phyloP scores from a whole-genome alignment of 2,329 filamentous ascomycete genomes.

The Sporothrix luriei region DNA sequence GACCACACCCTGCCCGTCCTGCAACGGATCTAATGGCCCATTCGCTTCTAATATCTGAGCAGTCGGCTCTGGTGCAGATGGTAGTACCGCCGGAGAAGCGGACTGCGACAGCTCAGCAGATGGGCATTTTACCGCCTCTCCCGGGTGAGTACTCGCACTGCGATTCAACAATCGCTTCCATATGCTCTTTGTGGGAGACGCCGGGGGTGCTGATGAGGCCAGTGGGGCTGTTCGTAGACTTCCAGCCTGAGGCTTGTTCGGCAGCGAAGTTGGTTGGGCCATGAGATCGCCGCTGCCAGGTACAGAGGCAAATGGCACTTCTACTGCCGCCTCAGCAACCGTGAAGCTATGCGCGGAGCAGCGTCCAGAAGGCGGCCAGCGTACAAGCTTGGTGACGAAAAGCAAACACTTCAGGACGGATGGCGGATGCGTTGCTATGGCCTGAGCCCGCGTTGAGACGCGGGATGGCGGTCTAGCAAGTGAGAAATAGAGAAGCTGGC shows the following conservation, averaged over 20 bases:
- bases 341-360: slow-evolving; percentile 8
- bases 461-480: slow-evolving; percentile 1
- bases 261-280: slow-evolving; percentile 28
- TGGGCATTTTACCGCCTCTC: neutral
- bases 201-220: slow-evolving; percentile 31
- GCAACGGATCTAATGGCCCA: neutral
- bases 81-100: neutral
- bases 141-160: neutral
- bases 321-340: slow-evolving; percentile 23
- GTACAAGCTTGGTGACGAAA: neutral
- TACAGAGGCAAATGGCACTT: slow-evolving; percentile 30
- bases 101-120: neutral
- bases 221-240: slow-evolving; percentile 30
- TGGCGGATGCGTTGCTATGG: slow-evolving; percentile 29
- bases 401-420: slow-evolving; percentile 27
- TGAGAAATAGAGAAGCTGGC: neutral
- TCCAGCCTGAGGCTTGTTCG: slow-evolving; percentile 23
- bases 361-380: slow-evolving; percentile 20
- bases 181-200: slow-evolving; percentile 38
- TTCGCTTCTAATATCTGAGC: neutral
- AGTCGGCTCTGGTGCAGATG: neutral
- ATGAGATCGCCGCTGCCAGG: slow-evolving; percentile 28
- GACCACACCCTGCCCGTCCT: too few relatives aligned
- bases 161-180: slow-evolving; percentile 34
- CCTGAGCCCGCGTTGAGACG: slow-evolving; percentile 27